phyloP scores from a whole-genome alignment of 2,329 filamentous ascomycete species.

The Diaporthe australafricana region DNA sequence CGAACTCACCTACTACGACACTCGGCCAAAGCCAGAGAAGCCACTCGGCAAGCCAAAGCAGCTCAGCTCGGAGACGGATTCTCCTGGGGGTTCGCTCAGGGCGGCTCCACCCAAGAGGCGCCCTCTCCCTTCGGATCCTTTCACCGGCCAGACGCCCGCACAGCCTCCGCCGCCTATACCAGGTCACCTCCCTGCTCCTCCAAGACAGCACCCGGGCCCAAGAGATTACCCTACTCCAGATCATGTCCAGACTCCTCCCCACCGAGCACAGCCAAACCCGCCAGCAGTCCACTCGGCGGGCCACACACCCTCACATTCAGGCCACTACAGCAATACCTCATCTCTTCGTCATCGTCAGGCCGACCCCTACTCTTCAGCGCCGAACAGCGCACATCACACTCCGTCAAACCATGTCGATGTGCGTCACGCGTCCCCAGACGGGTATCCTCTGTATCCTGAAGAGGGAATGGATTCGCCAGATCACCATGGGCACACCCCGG shows the following conservation, averaged over 20 bases:
- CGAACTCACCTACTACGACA: slow-evolving; percentile 97
- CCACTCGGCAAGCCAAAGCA: slow-evolving; percentile 66
- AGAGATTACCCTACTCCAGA: slow-evolving; percentile 51
- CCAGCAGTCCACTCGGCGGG: slow-evolving; percentile 56
- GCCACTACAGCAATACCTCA: slow-evolving; percentile 61
- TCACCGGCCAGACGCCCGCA: slow-evolving; percentile 64
- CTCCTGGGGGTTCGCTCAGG: slow-evolving; percentile 60
- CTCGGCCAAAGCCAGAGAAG: slow-evolving; percentile 83
- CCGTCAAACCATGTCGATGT: slow-evolving; percentile 38
- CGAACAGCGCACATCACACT: slow-evolving; percentile 41
- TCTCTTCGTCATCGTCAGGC: slow-evolving; percentile 48
- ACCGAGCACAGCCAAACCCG: slow-evolving; percentile 55
- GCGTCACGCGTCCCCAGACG: slow-evolving; percentile 41
- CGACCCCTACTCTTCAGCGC: slow-evolving; percentile 51
- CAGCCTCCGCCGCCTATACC: slow-evolving; percentile 50
- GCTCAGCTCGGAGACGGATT: slow-evolving; percentile 48
- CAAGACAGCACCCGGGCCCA: slow-evolving; percentile 23
- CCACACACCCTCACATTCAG: slow-evolving; percentile 64
- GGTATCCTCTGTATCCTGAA: slow-evolving; percentile 49
- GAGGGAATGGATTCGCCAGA: slow-evolving; percentile 52
- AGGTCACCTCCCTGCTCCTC: slow-evolving; percentile 39
- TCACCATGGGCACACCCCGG: slow-evolving; percentile 51
- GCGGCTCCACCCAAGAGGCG: slow-evolving; percentile 78
- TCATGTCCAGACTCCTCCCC: slow-evolving; percentile 59
- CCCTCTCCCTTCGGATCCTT: slow-evolving; percentile 84